Evolutionary conservation across 108 stramenopile species (phyloP), one percentile per base, ranked within the genome.

Genomic region (Fistulifera solaris): DNA sequence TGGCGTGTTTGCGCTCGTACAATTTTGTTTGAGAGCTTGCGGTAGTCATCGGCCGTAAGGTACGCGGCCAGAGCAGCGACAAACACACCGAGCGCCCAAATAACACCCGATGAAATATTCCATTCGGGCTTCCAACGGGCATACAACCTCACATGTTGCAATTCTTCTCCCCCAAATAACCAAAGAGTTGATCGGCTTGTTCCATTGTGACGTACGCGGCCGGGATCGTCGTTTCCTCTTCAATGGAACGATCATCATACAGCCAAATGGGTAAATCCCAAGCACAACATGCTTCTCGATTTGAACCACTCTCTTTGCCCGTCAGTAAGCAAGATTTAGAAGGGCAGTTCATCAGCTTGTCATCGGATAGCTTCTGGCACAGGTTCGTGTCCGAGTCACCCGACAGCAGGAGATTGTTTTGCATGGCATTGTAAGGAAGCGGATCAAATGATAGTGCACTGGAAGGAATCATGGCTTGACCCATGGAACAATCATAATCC

Each of bases 401-500:
- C 46, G 75, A 61, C 10, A 88, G 51, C 17, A 80, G 5, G 0
- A 53, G 63, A 70, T 86, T 70, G 56, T 88, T 85, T 31, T 53
- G 42, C 2, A 24, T 7, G 13, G 68, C 60, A 46, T 78, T 54
- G 60, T 84, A 82, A 15, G 84, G 83, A 16, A 70, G 23, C 7
- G 81, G 67, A 42, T 63, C 55, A 54, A 83, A 76, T 6, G 27
- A 44, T n/a, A 88, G 45, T n/a, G 17, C 40, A 15, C 48, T 31
- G 2, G 75, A 47, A 0, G 79, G 66, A 59, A 88, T 71, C 52
- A 70, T 45, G 19, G 82, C 73, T 13, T 59, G 48, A 21, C 62
- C 78, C 28, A 66, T 63, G 39, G 26, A 41, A 59, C 93, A 94
- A 60, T 94, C 93, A 71, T 86, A 94, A 68, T 94, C 88, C 48